Percentiles rank a stretch among this genome's conserved stretches.
phyloP scores from a whole-genome alignment of 2,329 filamentous ascomycete genomes.

The Fusarium vanettenii region DNA sequence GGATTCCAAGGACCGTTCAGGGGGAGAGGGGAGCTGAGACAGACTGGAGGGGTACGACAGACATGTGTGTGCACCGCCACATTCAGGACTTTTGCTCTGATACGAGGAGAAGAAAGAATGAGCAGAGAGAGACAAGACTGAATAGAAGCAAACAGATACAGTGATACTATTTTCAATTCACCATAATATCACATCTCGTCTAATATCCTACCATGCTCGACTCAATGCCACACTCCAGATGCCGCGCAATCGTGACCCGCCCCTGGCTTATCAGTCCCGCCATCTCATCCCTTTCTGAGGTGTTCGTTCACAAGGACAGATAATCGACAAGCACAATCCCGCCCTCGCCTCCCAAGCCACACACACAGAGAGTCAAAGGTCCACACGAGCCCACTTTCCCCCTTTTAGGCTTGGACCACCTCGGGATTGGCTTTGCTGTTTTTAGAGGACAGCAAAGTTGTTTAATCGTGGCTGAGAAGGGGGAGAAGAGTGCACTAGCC shows the following conservation, averaged over 20 bases:
- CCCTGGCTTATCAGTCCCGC: conserved; percentile 28
- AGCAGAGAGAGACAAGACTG: background rate
- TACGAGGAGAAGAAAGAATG: background rate
- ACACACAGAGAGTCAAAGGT: background rate
- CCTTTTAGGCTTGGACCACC: conserved; percentile 30
- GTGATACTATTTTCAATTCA: background rate
- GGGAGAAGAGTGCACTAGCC: background rate
- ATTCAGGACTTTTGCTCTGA: conserved; percentile 16
- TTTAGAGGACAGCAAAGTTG: conserved; percentile 20
- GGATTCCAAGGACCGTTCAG: conserved; percentile 20
- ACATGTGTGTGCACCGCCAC: conserved; percentile 33
- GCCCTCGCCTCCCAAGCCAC: conserved; percentile 27
- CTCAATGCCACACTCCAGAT: conserved; percentile 16
- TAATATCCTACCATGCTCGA: background rate
- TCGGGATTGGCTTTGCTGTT: conserved; percentile 27
- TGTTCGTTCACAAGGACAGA: conserved; percentile 34
- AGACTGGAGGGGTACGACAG: conserved; percentile 18
- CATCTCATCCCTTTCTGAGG: conserved; percentile 38
- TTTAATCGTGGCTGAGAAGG: conserved; percentile 28
- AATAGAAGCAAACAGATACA: background rate
- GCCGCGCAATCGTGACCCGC: conserved; percentile 35
- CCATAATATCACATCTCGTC: background rate
- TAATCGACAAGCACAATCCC: conserved; percentile 19
- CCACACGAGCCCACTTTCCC: conserved; percentile 27
- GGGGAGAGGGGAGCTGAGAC: conserved; percentile 30